These are phyloP conservation scores for Zalaria sp. DNA, from an alignment of 2,329 filamentous ascomycete genomes.

Conservation along the genomic window DNA sequence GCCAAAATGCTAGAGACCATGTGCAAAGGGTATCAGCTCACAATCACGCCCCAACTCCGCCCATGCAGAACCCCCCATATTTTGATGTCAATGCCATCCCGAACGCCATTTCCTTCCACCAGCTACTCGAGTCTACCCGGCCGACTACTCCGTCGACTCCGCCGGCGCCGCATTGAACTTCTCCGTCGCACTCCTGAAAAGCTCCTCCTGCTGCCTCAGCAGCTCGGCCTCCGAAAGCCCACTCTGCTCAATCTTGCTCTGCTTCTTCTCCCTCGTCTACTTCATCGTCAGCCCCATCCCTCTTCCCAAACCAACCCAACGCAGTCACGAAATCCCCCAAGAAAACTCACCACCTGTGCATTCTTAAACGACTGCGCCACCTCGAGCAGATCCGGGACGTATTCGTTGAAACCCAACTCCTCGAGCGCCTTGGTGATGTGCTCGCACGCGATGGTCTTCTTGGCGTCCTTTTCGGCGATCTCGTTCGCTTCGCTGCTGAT, in stretches of 20 bases:
- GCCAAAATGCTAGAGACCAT: too few species aligned
- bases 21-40: too few species aligned
- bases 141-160: not conserved
- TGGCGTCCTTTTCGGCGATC: conserved; percentile 95
- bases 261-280: conserved; percentile 88
- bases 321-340: not conserved
- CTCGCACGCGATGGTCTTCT: conserved; percentile 97
- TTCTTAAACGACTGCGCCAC: conserved; percentile 88
- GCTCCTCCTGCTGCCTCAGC: conserved; percentile 73
- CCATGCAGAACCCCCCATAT: too few species aligned
- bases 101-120: too few species aligned
- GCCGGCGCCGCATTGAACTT: conserved; percentile 42
- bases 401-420: conserved; percentile 84
- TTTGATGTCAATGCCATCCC: too few species aligned
- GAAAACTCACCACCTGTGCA: conserved; percentile 62
- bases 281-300: not conserved
- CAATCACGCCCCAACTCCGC: too few species aligned
- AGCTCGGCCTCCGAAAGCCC: conserved; percentile 86
- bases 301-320: not conserved
- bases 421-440: conserved; percentile 92
- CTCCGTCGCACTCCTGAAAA: conserved; percentile 70
- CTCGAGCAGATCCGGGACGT: conserved; percentile 74
- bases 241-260: conserved; percentile 91
- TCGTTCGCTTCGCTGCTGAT: conserved; percentile 98
- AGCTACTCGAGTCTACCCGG: not conserved